Base-by-base conservation (phyloP, 257 asterid genomes). In the Galeopsis tetrahit region DNA sequence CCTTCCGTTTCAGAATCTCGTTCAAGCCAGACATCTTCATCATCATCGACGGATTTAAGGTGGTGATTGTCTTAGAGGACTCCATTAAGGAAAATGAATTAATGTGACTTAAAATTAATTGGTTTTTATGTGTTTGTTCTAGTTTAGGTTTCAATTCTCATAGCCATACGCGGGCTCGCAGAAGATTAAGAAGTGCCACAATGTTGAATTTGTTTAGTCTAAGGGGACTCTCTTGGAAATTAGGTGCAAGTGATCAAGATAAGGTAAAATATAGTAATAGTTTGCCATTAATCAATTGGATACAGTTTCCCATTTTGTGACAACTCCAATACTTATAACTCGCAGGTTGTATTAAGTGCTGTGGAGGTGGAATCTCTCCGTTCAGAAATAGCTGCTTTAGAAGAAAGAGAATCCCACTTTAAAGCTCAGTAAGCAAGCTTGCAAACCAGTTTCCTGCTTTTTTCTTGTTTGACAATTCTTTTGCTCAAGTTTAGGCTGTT, bases 321-420 rank as follows among this genome's bases (percentile, higher is more conserved):
- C 43, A 35, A 64, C 63, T 58, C 57, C 35, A 34, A 33, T 44
- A 63, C 8, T 70, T 69, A 17, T 10, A 21, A 7, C 49, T 72
- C 65, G 65, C 85, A 95, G 99, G 97, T 92, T 69, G 87, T 87
- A 49, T 76, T 95, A 67, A 87, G 86, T 86, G 91, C 90, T 63
- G 92, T 77, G 65, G 98, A 95, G 84, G 96, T 95, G 43, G 97
- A 83, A 78, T 91, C 99, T 78, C 97, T 95, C 52, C 96, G 96
- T 66, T 95, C 99, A 9, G 99, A 95, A 82, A 82, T 95, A 74
- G 78, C 84, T 66, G 82, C 80, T 75, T 73, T 90, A 72, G 98
- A 95, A 81, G 98, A 91, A 80, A 87, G 95, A 68, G 96, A 88
- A 80, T 88, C 96, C 36, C 95, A 91, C 84, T 83, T 78, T 77